Base-by-base conservation (phyloP, 371 early-diverging fungal genomes). In the Mucor indicus region DNA sequence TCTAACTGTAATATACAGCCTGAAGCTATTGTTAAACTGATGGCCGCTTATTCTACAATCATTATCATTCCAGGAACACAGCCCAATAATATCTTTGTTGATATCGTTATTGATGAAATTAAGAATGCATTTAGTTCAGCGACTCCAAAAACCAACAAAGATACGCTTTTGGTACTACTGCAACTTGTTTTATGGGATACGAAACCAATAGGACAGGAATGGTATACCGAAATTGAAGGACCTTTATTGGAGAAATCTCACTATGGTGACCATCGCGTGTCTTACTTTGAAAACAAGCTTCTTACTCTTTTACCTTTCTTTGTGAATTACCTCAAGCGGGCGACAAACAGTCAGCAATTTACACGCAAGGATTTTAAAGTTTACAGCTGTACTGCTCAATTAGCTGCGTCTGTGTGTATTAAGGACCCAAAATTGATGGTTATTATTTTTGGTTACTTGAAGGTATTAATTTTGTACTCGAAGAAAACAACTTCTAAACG, bases 341-440 rank as follows among this genome's bases (percentile, higher is more conserved):
- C 67, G n/a, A 58, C 61, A 0, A 48, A 31, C 1, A 61, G 67
- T 1, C 64, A 70, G 33, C 67, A 65, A 15, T 77, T 72, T 40
- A 77, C 77, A 11, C 64, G 69, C 20, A 72, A 67, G 35, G 77
- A 79, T 24, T 79, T 75, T 50, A 75, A 75, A 32, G 58, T 62
- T 0, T 70, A 64, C 40, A 65, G 54, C 10, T 67, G 60, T 12
- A 50, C 55, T 7, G 56, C 74, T 15, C 60, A 71, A 22, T 42
- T 79, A 2, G 42, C 69, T 1, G 69, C 67, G 10, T 37, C 48
- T 13, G 48, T 72, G 51, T 75, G 75, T 38, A 31, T 48, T 2
- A 48, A 67, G n/a, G 55, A 62, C 24, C 52, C 67, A 21, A 54
- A 57, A 6, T 44, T 55, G 10, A 39, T 76, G 20, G 39, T 46